Conservation (phyloP, 116 monocot genomes). For the Iris pallida region DNA sequence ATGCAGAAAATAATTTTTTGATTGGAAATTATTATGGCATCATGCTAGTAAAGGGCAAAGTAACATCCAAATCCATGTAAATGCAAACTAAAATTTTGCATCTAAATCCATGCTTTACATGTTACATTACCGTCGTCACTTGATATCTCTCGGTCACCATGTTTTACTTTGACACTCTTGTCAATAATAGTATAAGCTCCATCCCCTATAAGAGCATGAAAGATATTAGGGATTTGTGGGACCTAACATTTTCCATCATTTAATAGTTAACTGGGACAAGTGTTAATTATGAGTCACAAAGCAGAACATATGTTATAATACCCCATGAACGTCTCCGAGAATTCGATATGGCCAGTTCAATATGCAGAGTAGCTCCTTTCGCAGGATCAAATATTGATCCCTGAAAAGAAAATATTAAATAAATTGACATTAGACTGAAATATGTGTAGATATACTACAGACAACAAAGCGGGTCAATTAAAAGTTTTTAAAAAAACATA, state of each 20-base stretch:
- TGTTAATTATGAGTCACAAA: too few relatives aligned
- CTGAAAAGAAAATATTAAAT: constrained; percentile 24
- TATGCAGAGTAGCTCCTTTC: constrained; percentile 42
- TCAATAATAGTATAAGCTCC: constrained; percentile 55
- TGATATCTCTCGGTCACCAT: constrained; percentile 19
- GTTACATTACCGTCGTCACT: constrained; percentile 46
- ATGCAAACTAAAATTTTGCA: neutral
- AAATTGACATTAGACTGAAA: neutral
- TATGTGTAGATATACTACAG: too few relatives aligned
- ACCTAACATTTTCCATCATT: neutral
- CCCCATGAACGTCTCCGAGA: too few relatives aligned
- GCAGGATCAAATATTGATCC: constrained; percentile 70
- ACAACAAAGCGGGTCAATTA: too few relatives aligned
- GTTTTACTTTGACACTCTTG: constrained; percentile 35
- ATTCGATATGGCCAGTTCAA: too few relatives aligned
- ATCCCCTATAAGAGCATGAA: constrained; percentile 28
- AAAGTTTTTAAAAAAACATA: too few relatives aligned
- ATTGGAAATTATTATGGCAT: neutral
- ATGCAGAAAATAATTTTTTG: neutral
- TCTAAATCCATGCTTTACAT: neutral
- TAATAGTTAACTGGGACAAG: neutral
- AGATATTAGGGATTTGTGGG: neutral
- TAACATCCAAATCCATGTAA: too few relatives aligned
- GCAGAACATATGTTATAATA: too few relatives aligned
- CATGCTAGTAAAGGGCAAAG: neutral